Evolutionary conservation across 2,329 filamentous ascomycete genomes (phyloP), one percentile per base, ranked within the genome.

Genomic region (Aspergillus sp.): DNA sequence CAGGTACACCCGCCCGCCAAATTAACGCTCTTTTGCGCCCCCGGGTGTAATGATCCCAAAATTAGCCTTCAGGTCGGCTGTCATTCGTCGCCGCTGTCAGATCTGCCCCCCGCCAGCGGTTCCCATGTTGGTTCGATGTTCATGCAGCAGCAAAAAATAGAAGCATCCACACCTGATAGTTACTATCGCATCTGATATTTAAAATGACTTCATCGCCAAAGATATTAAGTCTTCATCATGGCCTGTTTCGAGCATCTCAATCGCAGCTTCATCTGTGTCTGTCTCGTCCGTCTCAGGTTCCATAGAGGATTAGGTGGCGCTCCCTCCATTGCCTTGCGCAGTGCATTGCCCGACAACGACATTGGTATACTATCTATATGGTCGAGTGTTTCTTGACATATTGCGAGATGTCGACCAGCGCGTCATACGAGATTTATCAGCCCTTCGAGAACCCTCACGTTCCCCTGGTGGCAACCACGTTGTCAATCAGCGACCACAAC

Each of bases 141-240:
- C 52, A 54, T 45, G 52, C 49, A 25, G 42, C 42, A 52, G 36
- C 41, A 58, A 58, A 58, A 58, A 58, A 58, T 58, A 58, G 57
- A 58, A 58, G 50, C 56, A 52, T 56, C 50, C 38, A 21, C 54
- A 36, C 40, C 50, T 56, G 49, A 49, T 41, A 40, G n/a, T n/a
- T n/a, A n/a, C 36, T 40, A 52, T 51, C 52, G 32, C 44, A 48
- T 34, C 45, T 45, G 42, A 29, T 40, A 49, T 45, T 53, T 57
- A 54, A 7, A 49, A 50, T 38, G 17, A 25, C 47, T 50, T 29
- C 47, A 49, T 51, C 44, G 41, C 54, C 47, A 43, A 19, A 50
- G 47, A 55, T 56, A 53, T 58, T 45, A 51, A 48, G 45, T n/a
- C 29, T 32, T 32, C 47, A 57, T 47, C 52, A 57, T 58, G 57